phyloP scores from a whole-genome alignment of 129 eudicot species.

The Centrapalus pauciflorus region DNA sequence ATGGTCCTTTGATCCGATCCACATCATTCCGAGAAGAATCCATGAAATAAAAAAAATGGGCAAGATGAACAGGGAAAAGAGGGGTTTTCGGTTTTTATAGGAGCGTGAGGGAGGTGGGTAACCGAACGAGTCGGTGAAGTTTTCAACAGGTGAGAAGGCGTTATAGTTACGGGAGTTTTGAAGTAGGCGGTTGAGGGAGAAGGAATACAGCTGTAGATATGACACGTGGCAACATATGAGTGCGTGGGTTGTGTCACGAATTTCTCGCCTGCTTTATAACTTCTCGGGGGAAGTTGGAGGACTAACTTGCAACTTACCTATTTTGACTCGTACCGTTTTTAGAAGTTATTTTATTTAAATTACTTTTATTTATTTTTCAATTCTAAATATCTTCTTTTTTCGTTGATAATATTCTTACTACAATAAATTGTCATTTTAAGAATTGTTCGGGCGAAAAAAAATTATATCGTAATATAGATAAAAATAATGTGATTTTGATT shows the following conservation, averaged over 20 bases:
- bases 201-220: constrained; percentile 29
- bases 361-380: neutral
- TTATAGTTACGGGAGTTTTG: constrained; percentile 35
- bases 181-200: constrained; percentile 24
- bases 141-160: constrained; percentile 29
- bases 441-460: too few species aligned
- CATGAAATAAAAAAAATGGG: neutral
- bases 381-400: too few species aligned
- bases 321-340: constrained; percentile 27
- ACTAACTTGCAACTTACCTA: constrained; percentile 18
- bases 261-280: constrained; percentile 20
- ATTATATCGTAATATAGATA: too few species aligned
- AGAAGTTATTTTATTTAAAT: constrained; percentile 4
- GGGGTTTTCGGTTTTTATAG: constrained; percentile 9
- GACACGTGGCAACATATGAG: constrained; percentile 30
- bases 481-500: too few species aligned
- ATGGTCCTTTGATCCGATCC: constrained; percentile 42
- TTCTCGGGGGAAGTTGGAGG: constrained; percentile 20
- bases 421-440: too few species aligned
- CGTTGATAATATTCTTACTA: too few species aligned
- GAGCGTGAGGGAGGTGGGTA: constrained; percentile 24
- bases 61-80: constrained; percentile 1
- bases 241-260: constrained; percentile 19
- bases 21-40: constrained; percentile 9
- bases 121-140: constrained; percentile 37